Percentiles rank a stretch among this genome's conserved stretches.
phyloP scores from a whole-genome alignment of 306 rosid species.

The Pueraria montana region DNA sequence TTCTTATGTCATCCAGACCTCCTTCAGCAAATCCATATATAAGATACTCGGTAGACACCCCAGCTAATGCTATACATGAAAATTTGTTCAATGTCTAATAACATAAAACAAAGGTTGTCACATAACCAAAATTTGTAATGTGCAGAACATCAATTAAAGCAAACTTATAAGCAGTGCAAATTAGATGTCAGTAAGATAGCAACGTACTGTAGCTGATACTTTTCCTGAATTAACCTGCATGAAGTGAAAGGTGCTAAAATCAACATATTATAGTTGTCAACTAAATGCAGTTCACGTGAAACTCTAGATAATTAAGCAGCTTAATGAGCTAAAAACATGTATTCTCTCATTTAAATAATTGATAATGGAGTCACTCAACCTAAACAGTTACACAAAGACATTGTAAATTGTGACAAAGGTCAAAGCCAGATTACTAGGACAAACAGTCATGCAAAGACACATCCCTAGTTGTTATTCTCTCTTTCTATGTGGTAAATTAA shows the following conservation, averaged over 20 bases:
- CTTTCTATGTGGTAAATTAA: background rate
- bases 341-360: slow-evolving; percentile 16
- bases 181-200: slow-evolving; percentile 37
- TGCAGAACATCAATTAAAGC: background rate
- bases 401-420: slow-evolving; percentile 3
- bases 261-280: slow-evolving; percentile 31
- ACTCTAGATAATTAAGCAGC: slow-evolving; percentile 2
- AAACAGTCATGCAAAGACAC: background rate
- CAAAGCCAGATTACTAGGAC: slow-evolving; percentile 24
- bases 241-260: slow-evolving; percentile 41
- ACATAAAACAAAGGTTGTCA: slow-evolving; percentile 46
- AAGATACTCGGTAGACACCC: slow-evolving; percentile 92
- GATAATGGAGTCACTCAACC: background rate
- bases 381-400: background rate
- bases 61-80: slow-evolving; percentile 93
- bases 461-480: slow-evolving; percentile 1
- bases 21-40: slow-evolving; percentile 89
- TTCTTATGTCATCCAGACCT: slow-evolving; percentile 88
- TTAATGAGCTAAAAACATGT: slow-evolving; percentile 16
- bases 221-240: slow-evolving; percentile 83
- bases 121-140: slow-evolving; percentile 8
- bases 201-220: slow-evolving; percentile 81
- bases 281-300: background rate
- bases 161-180: slow-evolving; percentile 22
- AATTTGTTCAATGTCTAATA: slow-evolving; percentile 83